A percentile compares a stretch with the other conserved stretches of the same genome.
phyloP scores from a whole-genome alignment of 2,329 filamentous ascomycete species.

The Celoporthe dispersa region DNA sequence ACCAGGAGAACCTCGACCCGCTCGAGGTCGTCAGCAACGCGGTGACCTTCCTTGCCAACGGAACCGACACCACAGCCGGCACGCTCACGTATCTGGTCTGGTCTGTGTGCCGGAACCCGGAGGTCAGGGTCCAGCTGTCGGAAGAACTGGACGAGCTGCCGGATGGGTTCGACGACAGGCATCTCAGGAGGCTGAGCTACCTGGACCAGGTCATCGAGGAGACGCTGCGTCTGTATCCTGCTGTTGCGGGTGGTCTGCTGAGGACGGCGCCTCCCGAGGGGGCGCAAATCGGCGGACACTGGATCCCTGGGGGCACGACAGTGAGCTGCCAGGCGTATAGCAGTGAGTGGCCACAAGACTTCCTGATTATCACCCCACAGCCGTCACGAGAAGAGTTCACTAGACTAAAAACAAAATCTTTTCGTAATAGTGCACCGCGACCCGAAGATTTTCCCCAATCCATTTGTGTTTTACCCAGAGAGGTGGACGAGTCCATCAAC shows the following conservation, averaged over 20 bases:
- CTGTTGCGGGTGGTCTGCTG: slow-evolving; percentile 46
- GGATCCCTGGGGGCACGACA: slow-evolving; percentile 44
- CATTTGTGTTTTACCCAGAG: slow-evolving; percentile 41
- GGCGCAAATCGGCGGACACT: slow-evolving; percentile 43
- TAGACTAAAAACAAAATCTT: background rate
- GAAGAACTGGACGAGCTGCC: slow-evolving; percentile 42
- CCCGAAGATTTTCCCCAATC: slow-evolving; percentile 44
- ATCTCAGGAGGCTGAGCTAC: slow-evolving; percentile 44
- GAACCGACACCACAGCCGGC: slow-evolving; percentile 56
- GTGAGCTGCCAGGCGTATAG: slow-evolving; percentile 51
- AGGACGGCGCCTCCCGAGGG: slow-evolving; percentile 46
- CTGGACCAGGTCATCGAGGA: slow-evolving; percentile 51
- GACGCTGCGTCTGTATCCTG: slow-evolving; percentile 49
- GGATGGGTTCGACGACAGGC: slow-evolving; percentile 37
- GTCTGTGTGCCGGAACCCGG: slow-evolving; percentile 40
- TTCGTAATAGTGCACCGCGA: slow-evolving; percentile 46
- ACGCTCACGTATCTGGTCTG: slow-evolving; percentile 54
- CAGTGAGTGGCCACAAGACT: slow-evolving; percentile 12
- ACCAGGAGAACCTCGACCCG: slow-evolving; percentile 13
- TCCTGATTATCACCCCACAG: background rate
- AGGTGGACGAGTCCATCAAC: slow-evolving; percentile 43
- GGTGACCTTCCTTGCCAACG: slow-evolving; percentile 45
- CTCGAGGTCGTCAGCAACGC: slow-evolving; percentile 23
- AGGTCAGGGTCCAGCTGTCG: slow-evolving; percentile 40
- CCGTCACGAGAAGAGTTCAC: background rate